A percentile compares a stretch with the other conserved stretches of the same genome.
Conservation (phyloP, 1,284 basidiomycete genomes). For the Marasmius tenuissimus region DNA sequence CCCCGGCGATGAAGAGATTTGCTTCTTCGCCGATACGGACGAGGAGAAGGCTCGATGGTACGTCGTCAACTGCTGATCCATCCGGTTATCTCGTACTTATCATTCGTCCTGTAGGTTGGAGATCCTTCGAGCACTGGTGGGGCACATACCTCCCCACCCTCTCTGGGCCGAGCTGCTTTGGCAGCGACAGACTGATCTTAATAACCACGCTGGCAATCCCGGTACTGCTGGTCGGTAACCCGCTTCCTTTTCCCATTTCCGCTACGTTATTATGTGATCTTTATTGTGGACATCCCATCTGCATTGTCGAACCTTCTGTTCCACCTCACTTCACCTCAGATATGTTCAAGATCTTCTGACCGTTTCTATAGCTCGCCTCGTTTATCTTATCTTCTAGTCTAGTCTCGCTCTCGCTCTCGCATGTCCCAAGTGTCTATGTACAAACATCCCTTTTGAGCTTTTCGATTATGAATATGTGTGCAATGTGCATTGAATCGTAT, state of each 20-base stretch:
- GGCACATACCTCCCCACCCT: slow-evolving; percentile 85
- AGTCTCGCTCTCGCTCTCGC: background rate
- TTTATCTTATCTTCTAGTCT: background rate
- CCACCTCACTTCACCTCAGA: background rate
- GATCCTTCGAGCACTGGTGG: slow-evolving; percentile 77
- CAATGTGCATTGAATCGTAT: too few relatives aligned
- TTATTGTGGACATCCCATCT: background rate
- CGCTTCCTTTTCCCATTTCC: background rate
- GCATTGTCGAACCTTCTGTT: background rate
- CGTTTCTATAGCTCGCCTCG: background rate
- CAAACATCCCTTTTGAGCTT: background rate
- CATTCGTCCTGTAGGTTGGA: slow-evolving; percentile 61
- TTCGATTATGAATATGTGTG: background rate
- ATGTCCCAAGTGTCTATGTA: background rate
- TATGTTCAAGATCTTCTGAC: background rate
- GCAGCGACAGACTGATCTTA: slow-evolving; percentile 63
- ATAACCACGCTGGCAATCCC: slow-evolving; percentile 21
- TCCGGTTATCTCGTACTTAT: slow-evolving; percentile 6
- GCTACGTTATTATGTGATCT: background rate
- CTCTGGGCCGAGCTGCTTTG: slow-evolving; percentile 88
- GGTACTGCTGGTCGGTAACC: background rate
- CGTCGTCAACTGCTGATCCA: slow-evolving; percentile 26
- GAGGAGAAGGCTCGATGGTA: slow-evolving; percentile 88
- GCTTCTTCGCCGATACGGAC: slow-evolving; percentile 91
- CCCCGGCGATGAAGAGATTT: slow-evolving; percentile 76